Evolutionary conservation across 345 rosid species (phyloP).

Genomic region (Brassica carinata): DNA sequence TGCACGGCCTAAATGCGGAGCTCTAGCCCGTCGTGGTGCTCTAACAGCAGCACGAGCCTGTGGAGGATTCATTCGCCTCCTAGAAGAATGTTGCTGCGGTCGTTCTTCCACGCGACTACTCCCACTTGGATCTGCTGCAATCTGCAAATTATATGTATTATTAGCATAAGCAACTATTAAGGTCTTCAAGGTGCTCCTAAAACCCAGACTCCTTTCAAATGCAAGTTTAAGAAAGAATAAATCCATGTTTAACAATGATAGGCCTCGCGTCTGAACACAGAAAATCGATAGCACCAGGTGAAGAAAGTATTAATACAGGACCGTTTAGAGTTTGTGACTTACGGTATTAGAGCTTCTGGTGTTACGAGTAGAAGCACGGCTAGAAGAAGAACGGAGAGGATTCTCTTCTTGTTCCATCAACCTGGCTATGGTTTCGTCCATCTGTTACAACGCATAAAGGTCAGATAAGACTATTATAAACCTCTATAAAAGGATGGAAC

Average conservation of each 20-base stretch:
- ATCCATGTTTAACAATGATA: neutral
- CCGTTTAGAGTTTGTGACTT: slow-evolving; percentile 31
- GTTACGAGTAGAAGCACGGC: slow-evolving; percentile 35
- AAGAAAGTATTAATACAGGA: neutral
- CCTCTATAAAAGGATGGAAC: slow-evolving; percentile 12
- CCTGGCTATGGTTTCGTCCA: slow-evolving; percentile 64
- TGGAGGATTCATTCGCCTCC: slow-evolving; percentile 53
- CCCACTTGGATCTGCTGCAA: slow-evolving; percentile 37
- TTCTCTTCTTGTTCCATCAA: slow-evolving; percentile 67
- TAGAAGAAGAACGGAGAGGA: slow-evolving; percentile 39
- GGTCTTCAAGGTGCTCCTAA: slow-evolving; percentile 12
- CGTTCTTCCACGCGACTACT: slow-evolving; percentile 47
- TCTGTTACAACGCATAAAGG: slow-evolving; percentile 46
- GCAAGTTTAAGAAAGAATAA: slow-evolving; percentile 8
- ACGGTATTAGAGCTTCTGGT: slow-evolving; percentile 45
- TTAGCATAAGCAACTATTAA: slow-evolving; percentile 7
- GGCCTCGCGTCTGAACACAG: neutral
- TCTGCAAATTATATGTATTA: slow-evolving; percentile 20
- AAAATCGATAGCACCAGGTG: neutral
- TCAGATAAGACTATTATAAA: slow-evolving; percentile 11
- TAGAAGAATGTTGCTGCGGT: slow-evolving; percentile 45
- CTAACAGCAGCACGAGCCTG: slow-evolving; percentile 48
- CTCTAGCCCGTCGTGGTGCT: slow-evolving; percentile 51
- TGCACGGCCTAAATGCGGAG: slow-evolving; percentile 48
- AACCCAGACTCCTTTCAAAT: neutral